phyloP scores from a whole-genome alignment of 2,329 filamentous ascomycete genomes.

The Cryphonectria nitschkei region DNA sequence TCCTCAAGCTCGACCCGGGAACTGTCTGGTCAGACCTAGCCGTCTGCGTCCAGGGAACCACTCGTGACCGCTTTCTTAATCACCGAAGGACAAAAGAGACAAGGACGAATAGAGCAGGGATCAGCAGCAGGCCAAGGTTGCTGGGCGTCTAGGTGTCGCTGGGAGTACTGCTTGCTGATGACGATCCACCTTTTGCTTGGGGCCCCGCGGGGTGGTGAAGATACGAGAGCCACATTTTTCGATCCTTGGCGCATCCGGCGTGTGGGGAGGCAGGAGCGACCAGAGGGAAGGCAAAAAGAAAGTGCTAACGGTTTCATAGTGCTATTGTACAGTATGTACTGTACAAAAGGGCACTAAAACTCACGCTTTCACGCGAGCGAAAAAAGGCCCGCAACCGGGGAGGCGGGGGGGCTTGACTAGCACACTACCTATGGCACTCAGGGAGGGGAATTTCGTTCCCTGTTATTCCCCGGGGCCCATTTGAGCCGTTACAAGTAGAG shows the following conservation, averaged over 20 bases:
- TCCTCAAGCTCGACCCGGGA: neutral
- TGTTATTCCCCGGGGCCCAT: neutral
- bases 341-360: neutral
- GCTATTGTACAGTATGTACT: neutral
- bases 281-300: too few relatives aligned
- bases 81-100: neutral
- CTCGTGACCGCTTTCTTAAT: conserved; percentile 2
- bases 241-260: neutral
- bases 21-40: conserved; percentile 4
- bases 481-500: neutral
- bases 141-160: too few relatives aligned
- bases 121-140: neutral
- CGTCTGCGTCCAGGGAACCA: neutral
- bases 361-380: neutral
- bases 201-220: conserved; percentile 4
- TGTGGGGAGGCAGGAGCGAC: neutral
- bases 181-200: neutral
- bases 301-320: neutral
- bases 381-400: neutral
- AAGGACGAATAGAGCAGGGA: neutral
- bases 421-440: too few relatives aligned
- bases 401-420: too few relatives aligned
- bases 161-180: neutral
- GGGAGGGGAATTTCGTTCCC: neutral
- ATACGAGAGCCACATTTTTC: neutral